Evolutionary conservation across 1,139 yeast species (phyloP).

Genomic region (Sugiyamaella sp.): DNA sequence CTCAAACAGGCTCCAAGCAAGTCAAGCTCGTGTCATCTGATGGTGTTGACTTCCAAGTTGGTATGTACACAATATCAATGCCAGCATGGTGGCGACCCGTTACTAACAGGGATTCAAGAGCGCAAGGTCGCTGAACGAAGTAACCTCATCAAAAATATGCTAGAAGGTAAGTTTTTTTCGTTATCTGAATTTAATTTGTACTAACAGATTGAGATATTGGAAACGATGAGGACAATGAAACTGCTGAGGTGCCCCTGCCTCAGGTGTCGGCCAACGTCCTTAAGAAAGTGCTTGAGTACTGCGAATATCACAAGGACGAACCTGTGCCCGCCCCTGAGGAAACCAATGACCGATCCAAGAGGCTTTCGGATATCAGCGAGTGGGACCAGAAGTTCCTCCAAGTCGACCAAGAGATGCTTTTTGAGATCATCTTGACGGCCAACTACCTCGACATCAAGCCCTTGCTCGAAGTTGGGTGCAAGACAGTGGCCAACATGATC

Average conservation of each 20-base stretch:
- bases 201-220: constrained; percentile 46
- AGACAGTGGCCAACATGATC: constrained; percentile 97
- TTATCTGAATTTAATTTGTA: too few relatives aligned
- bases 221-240: constrained; percentile 65
- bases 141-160: constrained; percentile 84
- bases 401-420: constrained; percentile 98
- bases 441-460: constrained; percentile 94
- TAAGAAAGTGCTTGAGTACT: constrained; percentile 93
- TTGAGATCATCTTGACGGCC: constrained; percentile 94
- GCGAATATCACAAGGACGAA: constrained; percentile 87
- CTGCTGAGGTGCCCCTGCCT: constrained; percentile 78
- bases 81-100: neutral
- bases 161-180: constrained; percentile 62
- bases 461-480: constrained; percentile 91
- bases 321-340: constrained; percentile 70
- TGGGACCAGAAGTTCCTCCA: constrained; percentile 97
- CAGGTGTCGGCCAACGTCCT: constrained; percentile 61
- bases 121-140: constrained; percentile 89
- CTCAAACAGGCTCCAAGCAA: constrained; percentile 26
- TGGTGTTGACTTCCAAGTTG: constrained; percentile 46
- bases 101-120: constrained; percentile 46
- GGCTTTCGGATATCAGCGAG: constrained; percentile 61
- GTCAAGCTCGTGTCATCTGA: constrained; percentile 47
- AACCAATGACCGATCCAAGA: constrained; percentile 52
- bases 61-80: constrained; percentile 32